These are phyloP conservation scores for Tetrapisispora phaffii DNA, from an alignment of 805 yeast species.

Conservation along the genomic window DNA sequence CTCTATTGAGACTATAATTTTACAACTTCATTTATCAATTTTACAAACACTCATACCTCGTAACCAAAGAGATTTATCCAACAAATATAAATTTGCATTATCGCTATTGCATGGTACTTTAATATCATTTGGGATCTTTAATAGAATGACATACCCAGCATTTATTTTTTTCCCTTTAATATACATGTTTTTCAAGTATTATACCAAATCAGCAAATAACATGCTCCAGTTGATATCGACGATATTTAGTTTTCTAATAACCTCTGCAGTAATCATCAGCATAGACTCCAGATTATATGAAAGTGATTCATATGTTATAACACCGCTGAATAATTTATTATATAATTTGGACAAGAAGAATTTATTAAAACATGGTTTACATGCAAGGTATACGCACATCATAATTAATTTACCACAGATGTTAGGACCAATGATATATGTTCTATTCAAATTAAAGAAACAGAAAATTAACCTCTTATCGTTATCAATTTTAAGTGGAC, in stretches of 20 bases:
- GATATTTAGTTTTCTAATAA: conserved; percentile 27
- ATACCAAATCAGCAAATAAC: conserved; percentile 23
- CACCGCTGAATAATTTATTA: conserved; percentile 68
- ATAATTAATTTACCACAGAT: conserved; percentile 69
- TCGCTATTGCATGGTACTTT: conserved; percentile 36
- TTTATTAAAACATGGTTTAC: conserved; percentile 72
- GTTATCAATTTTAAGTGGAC: conserved; percentile 52
- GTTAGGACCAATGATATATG: conserved; percentile 62
- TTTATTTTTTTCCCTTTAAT: conserved; percentile 59
- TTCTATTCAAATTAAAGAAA: conserved; percentile 22
- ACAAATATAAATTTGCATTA: conserved; percentile 4
- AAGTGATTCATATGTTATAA: conserved; percentile 30
- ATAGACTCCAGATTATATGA: conserved; percentile 46
- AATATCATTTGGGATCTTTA: conserved; percentile 63
- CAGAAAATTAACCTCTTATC: conserved; percentile 36
- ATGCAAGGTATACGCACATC: conserved; percentile 65
- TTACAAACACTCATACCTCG: conserved; percentile 11
- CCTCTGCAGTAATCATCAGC: conserved; percentile 33
- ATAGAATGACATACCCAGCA: conserved; percentile 72
- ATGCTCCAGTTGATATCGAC: conserved; percentile 28
- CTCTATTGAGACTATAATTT: conserved; percentile 53
- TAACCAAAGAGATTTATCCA: background rate
- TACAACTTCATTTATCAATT: conserved; percentile 35
- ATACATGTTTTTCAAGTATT: conserved; percentile 35
- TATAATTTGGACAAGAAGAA: conserved; percentile 59